Percentiles rank a stretch among this genome's conserved stretches.
phyloP scores from a whole-genome alignment of 75 land plant genomes.

The Sequoiadendron giganteum region DNA sequence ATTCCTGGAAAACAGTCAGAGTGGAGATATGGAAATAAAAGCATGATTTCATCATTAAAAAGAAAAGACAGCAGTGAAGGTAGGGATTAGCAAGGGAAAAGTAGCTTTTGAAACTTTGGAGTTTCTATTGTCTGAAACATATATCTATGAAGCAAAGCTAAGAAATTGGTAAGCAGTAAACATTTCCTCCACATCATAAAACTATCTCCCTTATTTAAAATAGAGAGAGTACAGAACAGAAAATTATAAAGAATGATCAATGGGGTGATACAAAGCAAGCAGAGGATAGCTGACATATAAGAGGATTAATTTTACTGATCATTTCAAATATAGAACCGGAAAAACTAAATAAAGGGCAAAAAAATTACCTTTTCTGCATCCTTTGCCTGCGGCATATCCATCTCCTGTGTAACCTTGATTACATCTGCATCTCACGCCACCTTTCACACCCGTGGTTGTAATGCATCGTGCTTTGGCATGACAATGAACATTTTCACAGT shows the following conservation, averaged over 20 bases:
- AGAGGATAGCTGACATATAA: neutral
- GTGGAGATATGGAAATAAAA: neutral
- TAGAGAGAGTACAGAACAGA: neutral
- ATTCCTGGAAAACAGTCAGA: neutral
- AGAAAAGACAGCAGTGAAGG: neutral
- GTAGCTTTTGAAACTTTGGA: neutral
- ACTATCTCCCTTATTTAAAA: neutral
- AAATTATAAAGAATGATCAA: neutral
- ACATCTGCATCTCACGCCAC: slow-evolving; percentile 40
- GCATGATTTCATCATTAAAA: neutral
- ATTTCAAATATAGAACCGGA: neutral
- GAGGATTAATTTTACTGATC: neutral
- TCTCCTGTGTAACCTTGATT: slow-evolving; percentile 47
- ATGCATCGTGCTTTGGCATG: neutral
- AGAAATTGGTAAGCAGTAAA: neutral
- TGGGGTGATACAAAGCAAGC: neutral
- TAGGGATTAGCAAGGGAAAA: neutral
- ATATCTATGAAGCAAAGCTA: neutral
- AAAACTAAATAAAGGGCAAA: neutral
- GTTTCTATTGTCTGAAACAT: neutral
- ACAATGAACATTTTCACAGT: neutral
- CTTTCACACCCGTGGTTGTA: neutral
- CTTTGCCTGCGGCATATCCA: slow-evolving; percentile 35
- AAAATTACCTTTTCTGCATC: slow-evolving; percentile 42
- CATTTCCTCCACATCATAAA: neutral